A percentile compares a stretch with the other conserved stretches of the same genome.
These are phyloP conservation scores for Annona cherimola DNA, from an alignment of 164 flowering plant genomes.

Conservation along the genomic window DNA sequence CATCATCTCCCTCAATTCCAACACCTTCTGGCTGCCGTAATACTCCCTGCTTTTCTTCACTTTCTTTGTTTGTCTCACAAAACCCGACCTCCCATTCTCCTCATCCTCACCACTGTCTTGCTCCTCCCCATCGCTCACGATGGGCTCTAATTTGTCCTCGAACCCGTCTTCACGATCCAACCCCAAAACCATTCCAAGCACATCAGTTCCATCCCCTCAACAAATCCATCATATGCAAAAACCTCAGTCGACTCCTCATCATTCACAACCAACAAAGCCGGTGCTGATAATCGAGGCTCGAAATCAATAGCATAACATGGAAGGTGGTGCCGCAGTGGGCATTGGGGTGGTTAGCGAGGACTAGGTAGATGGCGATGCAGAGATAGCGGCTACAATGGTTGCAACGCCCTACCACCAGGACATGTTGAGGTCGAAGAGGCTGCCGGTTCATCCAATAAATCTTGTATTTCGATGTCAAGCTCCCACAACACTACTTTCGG, in stretches of 20 bases:
- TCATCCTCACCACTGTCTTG: not conserved
- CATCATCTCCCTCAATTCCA: conserved; percentile 49
- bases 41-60: not conserved
- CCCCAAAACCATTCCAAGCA: conserved; percentile 34
- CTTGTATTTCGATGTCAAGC: too few species aligned
- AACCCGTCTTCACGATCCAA: conserved; percentile 21
- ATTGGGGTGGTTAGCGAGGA: conserved; percentile 24
- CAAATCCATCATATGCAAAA: conserved; percentile 3
- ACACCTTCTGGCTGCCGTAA: not conserved
- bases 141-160: not conserved
- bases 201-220: conserved; percentile 25
- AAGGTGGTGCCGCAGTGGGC: not conserved
- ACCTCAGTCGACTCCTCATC: not conserved
- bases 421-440: conserved; percentile 17
- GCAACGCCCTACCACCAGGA: conserved; percentile 43
- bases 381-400: too few species aligned
- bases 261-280: not conserved
- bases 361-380: conserved; percentile 25
- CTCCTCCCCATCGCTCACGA: conserved; percentile 17
- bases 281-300: not conserved
- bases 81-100: not conserved
- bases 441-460: too few species aligned
- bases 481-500: too few species aligned
- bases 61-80: not conserved
- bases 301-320: not conserved